Percentiles rank a stretch among this genome's conserved stretches.
Conservation (phyloP, 164 flowering plant genomes). For the Nymphaea colorata region DNA sequence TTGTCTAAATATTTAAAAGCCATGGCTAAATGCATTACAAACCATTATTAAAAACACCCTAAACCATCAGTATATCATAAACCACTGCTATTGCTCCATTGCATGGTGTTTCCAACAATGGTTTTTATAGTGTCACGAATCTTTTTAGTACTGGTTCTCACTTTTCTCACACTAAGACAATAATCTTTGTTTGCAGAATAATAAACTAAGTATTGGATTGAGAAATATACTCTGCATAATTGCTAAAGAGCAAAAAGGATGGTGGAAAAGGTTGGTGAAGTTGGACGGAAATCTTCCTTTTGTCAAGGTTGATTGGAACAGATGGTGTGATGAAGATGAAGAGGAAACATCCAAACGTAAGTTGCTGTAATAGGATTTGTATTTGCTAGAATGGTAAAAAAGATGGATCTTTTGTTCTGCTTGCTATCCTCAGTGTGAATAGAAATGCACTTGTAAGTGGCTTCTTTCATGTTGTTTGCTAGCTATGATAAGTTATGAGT, state of each 20-base stretch:
- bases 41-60: too few species aligned
- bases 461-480: too few species aligned
- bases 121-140: too few species aligned
- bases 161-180: not conserved
- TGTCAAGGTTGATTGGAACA: constrained; percentile 96
- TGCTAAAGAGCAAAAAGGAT: constrained; percentile 61
- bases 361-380: constrained; percentile 11
- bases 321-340: constrained; percentile 93
- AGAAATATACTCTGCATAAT: constrained; percentile 65
- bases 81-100: too few species aligned
- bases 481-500: too few species aligned
- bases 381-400: not conserved
- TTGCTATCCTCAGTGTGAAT: not conserved
- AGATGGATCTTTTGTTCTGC: not conserved
- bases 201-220: constrained; percentile 52
- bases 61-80: too few species aligned
- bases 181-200: constrained; percentile 29
- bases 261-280: constrained; percentile 80
- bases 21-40: too few species aligned
- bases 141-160: not conserved
- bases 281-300: constrained; percentile 74
- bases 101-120: too few species aligned
- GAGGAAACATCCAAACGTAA: constrained; percentile 46
- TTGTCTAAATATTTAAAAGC: too few species aligned
- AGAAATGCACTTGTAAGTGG: not conserved